These are phyloP conservation scores for Solanum chmielewskii DNA, from an alignment of 257 asterid species.

Conservation along the genomic window DNA sequence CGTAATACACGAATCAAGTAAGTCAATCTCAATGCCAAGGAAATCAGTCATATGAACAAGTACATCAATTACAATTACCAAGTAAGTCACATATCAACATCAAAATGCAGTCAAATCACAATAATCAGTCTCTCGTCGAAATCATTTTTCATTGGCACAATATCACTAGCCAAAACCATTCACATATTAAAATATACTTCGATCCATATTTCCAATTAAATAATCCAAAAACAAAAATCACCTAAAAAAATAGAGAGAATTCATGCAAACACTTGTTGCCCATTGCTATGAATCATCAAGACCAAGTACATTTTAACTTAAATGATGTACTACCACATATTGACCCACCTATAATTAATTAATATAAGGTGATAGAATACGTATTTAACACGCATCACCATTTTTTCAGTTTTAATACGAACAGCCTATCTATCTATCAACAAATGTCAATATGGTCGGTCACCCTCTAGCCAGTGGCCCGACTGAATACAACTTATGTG, in stretches of 20 bases:
- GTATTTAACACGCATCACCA: neutral
- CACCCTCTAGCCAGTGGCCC: neutral
- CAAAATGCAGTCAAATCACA: no score
- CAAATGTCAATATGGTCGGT: neutral
- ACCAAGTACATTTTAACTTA: neutral
- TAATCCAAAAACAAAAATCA: no score
- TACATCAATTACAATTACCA: no score
- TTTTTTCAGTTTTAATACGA: neutral
- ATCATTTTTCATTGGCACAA: accelerated
- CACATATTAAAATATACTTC: no score
- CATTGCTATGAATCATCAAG: neutral
- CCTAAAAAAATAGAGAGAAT: no score
- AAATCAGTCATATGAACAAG: no score
- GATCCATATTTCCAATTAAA: no score
- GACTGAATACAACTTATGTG: neutral
- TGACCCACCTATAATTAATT: neutral
- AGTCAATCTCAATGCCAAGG: no score
- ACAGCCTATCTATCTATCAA: neutral
- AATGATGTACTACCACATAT: neutral
- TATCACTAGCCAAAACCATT: no score
- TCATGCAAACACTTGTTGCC: neutral
- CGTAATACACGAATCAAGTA: no score
- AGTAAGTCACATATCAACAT: no score
- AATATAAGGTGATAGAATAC: neutral
- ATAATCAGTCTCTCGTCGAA: accelerated